A percentile compares a stretch with the other conserved stretches of the same genome.
Evolutionary conservation across 1,284 basidiomycete species (phyloP).

Genomic region (Tremellales sp.): DNA sequence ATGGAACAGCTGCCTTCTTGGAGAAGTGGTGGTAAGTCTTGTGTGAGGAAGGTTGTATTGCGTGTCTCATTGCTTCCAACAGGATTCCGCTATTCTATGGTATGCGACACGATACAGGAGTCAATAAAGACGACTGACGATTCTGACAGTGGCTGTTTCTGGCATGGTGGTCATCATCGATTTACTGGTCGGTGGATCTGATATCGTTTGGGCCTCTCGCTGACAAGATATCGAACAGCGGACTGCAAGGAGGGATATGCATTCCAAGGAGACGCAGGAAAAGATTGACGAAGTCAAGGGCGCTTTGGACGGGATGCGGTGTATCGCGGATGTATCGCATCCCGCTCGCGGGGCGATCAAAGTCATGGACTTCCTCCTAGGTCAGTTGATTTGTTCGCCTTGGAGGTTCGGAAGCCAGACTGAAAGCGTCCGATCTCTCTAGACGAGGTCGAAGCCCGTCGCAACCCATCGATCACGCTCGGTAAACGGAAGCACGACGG

Average conservation of each 20-base stretch:
- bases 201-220: background rate
- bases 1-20: slow-evolving; percentile 44
- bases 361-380: slow-evolving; percentile 48
- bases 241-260: slow-evolving; percentile 38
- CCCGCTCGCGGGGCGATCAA: slow-evolving; percentile 46
- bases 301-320: slow-evolving; percentile 44
- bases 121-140: background rate
- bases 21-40: slow-evolving; percentile 48
- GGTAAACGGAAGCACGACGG: slow-evolving; percentile 42
- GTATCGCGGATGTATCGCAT: slow-evolving; percentile 44
- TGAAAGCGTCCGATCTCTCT: background rate
- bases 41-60: background rate
- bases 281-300: slow-evolving; percentile 46
- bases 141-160: slow-evolving; percentile 38
- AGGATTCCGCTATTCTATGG: slow-evolving; percentile 45
- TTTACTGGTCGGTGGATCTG: slow-evolving; percentile 34
- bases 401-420: background rate
- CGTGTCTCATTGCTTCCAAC: background rate
- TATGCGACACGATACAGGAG: too few relatives aligned
- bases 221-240: slow-evolving; percentile 16
- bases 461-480: slow-evolving; percentile 30
- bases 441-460: slow-evolving; percentile 47
- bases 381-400: slow-evolving; percentile 21
- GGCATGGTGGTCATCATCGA: slow-evolving; percentile 49
- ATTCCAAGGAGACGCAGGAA: slow-evolving; percentile 37